A percentile compares a stretch with the other conserved stretches of the same genome.
These are phyloP conservation scores for Bondarzewia mesenterica DNA, from an alignment of 1,284 basidiomycete genomes.

Conservation along the genomic window DNA sequence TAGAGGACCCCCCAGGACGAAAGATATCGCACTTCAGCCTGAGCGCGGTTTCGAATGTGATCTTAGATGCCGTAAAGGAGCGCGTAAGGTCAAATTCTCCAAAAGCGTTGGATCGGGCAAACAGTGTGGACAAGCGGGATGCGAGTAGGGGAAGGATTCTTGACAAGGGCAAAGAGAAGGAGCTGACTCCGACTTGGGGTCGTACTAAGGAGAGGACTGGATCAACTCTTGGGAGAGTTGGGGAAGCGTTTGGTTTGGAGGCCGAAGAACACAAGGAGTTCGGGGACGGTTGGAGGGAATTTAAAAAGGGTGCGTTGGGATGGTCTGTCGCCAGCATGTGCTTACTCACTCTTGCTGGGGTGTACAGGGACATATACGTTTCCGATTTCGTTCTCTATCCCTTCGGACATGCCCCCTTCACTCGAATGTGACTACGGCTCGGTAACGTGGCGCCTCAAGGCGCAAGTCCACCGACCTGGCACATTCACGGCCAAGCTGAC, in stretches of 20 bases:
- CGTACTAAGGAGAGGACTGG: not conserved
- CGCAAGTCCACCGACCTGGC: constrained; percentile 79
- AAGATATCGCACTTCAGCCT: constrained; percentile 9
- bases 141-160: constrained; percentile 3
- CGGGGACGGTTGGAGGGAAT: constrained; percentile 80
- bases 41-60: constrained; percentile 7
- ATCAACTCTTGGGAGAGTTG: constrained; percentile 21
- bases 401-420: constrained; percentile 74
- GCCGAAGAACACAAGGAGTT: constrained; percentile 40
- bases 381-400: constrained; percentile 87
- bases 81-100: constrained; percentile 35
- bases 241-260: constrained; percentile 26
- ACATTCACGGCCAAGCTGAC: constrained; percentile 72
- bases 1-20: constrained; percentile 22
- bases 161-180: constrained; percentile 1
- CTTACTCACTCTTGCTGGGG: not conserved
- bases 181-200: not conserved
- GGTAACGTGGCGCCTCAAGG: constrained; percentile 77
- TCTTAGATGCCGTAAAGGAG: constrained; percentile 21
- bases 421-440: constrained; percentile 75
- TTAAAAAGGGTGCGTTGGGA: constrained; percentile 65
- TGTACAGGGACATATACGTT: constrained; percentile 83
- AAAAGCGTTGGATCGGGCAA: constrained; percentile 9
- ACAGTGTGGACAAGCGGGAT: constrained; percentile 9
- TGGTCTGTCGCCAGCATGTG: not conserved